These are phyloP conservation scores for Coniochaeta sp. DNA, from an alignment of 2,329 filamentous ascomycete species.

Conservation along the genomic window DNA sequence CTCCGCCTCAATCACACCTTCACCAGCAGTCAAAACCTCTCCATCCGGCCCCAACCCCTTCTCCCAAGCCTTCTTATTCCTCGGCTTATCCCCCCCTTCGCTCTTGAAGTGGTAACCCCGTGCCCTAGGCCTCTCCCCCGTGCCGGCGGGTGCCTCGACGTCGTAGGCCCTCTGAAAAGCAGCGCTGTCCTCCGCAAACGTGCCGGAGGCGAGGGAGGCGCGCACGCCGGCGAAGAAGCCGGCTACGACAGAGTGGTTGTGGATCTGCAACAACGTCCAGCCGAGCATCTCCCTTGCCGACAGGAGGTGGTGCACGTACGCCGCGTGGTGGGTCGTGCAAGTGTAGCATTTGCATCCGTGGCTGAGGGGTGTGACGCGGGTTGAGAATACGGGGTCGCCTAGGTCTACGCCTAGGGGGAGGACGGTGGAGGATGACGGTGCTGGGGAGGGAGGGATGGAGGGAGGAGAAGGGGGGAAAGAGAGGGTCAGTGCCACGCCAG, in stretches of 20 bases:
- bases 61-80: slow-evolving; percentile 62
- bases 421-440: slow-evolving; percentile 13
- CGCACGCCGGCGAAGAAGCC: slow-evolving; percentile 69
- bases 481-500: slow-evolving; percentile 79
- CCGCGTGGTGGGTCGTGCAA: slow-evolving; percentile 76
- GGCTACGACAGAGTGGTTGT: slow-evolving; percentile 72
- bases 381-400: slow-evolving; percentile 58
- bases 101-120: slow-evolving; percentile 79
- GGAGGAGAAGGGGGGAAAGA: slow-evolving; percentile 49
- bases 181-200: slow-evolving; percentile 50
- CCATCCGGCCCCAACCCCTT: slow-evolving; percentile 32
- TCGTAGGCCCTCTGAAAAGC: slow-evolving; percentile 54
- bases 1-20: slow-evolving; percentile 11
- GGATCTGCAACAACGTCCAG: slow-evolving; percentile 87
- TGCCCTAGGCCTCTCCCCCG: slow-evolving; percentile 69
- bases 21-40: too few relatives aligned
- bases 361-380: slow-evolving; percentile 55
- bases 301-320: slow-evolving; percentile 83
- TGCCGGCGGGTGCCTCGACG: slow-evolving; percentile 62
- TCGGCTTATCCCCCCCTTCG: slow-evolving; percentile 56
- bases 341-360: slow-evolving; percentile 71
- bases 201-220: slow-evolving; percentile 49
- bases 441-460: neutral
- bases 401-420: slow-evolving; percentile 68
- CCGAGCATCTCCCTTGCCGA: slow-evolving; percentile 92